Evolutionary conservation across 2,329 filamentous ascomycete species (phyloP), one percentile per base, ranked within the genome.

Genomic region (Scytalidium sp.): DNA sequence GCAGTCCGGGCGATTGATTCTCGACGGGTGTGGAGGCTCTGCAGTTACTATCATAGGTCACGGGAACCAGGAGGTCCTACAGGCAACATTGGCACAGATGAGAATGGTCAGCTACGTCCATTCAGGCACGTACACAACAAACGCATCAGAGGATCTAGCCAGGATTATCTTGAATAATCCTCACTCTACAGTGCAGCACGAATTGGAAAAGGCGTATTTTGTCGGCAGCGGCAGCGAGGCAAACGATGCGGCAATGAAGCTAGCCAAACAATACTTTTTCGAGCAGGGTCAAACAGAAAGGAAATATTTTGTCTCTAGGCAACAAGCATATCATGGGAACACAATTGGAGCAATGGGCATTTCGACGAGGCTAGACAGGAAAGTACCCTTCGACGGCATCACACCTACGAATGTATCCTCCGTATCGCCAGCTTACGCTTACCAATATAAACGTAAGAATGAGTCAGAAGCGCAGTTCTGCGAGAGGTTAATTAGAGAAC

Each of bases 31-130:
- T 21, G 80, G 85, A 23, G 88, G 88, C 13, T 84, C 87, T 5
- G 85, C 83, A n/a, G 87, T 90, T 1, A 74, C 81, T 5, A 83
- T 81, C 59, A 70, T 92, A 13, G 88, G 88, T 4, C 83, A 88
- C 56, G 81, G 79, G 27, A 75, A 84, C 45, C 60, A 71, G 25
- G 73, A 83, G 36, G 79, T 90, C 7, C 70, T 72, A 8, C 68
- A 75, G 1, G 85, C 84, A 1, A 75, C 88, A 40, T 64, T 71
- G 3, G 59, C 72, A 10, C 86, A 90, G 57, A 72, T 86, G 54
- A 71, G 76, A 43, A 50, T 78, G 46, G 69, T 86, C 0, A 70
- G 72, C 1, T 87, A 85, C 41, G 79, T 78, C 27, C 73, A 80
- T 44, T 75, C 79, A 0, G 65, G 78, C 3, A 78, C 79, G 58